Percentiles rank a stretch among this genome's conserved stretches.
phyloP scores from a whole-genome alignment of 208 protist genomes.

The Jaenimonas drosophilae region DNA sequence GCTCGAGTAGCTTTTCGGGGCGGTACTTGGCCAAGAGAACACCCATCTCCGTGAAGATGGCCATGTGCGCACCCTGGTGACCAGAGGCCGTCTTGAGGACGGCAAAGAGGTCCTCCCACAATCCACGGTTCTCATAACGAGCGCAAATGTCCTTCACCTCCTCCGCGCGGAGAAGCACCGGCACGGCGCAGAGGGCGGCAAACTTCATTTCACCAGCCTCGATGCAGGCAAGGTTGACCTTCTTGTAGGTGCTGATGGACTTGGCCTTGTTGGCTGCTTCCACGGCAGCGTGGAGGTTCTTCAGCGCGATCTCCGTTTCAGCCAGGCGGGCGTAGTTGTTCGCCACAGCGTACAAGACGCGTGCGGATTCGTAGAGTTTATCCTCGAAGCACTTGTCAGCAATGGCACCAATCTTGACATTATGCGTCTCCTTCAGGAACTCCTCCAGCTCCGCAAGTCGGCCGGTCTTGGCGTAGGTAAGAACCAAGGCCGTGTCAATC shows the following conservation, averaged over 20 bases:
- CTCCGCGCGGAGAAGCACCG: constrained; percentile 98
- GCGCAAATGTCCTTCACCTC: constrained; percentile 93
- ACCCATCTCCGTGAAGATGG: constrained; percentile 99
- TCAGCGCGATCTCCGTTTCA: constrained; percentile 93
- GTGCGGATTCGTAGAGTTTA: constrained; percentile 96
- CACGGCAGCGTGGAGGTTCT: constrained; percentile 93
- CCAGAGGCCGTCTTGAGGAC: constrained; percentile 93
- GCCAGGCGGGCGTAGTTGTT: constrained; percentile 96
- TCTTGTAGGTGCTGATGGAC: constrained; percentile 95
- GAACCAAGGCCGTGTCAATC: constrained; percentile 98
- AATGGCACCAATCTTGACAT: constrained; percentile 92
- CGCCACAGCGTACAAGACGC: constrained; percentile 96
- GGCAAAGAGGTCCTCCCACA: constrained; percentile 95
- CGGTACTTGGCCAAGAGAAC: constrained; percentile 99
- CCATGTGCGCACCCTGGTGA: constrained; percentile 96
- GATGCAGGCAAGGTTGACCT: constrained; percentile 96
- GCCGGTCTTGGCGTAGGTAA: constrained; percentile 95
- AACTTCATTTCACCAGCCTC: constrained; percentile 97
- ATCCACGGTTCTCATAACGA: constrained; percentile 80
- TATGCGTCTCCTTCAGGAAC: constrained; percentile 97
- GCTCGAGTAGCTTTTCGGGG: constrained; percentile 98
- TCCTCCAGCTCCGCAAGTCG: constrained; percentile 98
- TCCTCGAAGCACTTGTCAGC: constrained; percentile 98
- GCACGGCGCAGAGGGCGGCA: constrained; percentile 95
- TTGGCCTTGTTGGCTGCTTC: constrained; percentile 99